Percentiles rank a stretch among this genome's conserved stretches.
phyloP scores from a whole-genome alignment of 129 eudicot species.

The Saposhnikovia divaricata region DNA sequence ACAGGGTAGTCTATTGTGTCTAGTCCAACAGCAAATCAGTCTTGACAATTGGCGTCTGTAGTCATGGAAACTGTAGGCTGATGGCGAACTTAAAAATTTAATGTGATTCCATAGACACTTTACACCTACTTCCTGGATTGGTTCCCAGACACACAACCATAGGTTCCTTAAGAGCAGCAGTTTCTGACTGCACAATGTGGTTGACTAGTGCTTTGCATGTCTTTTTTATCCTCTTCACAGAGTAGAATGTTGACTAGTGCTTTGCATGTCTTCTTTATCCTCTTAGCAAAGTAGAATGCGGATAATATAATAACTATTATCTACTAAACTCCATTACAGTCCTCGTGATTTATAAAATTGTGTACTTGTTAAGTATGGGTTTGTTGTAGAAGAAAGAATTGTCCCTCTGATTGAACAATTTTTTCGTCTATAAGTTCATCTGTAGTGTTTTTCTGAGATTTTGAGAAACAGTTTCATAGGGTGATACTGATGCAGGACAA shows the following conservation, averaged over 20 bases:
- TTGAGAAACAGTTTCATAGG: not conserved
- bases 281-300: not conserved
- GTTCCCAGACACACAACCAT: not conserved
- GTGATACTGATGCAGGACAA: too few species aligned
- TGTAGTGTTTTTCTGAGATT: not conserved
- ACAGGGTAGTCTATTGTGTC: not conserved
- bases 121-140: not conserved
- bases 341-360: not conserved
- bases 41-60: not conserved
- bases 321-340: not conserved
- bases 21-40: not conserved
- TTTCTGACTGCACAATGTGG: not conserved
- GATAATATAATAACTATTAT: not conserved
- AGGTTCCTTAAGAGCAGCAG: not conserved
- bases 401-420: not conserved
- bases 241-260: not conserved
- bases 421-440: not conserved
- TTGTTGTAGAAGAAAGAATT: not conserved
- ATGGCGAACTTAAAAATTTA: not conserved
- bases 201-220: not conserved
- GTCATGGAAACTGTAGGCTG: not conserved
- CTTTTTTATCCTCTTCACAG: not conserved
- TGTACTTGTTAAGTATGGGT: not conserved
- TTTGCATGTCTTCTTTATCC: not conserved
- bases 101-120: not conserved